phyloP scores from a whole-genome alignment of 2,329 filamentous ascomycete species.

The Dactylellina leptospora region DNA sequence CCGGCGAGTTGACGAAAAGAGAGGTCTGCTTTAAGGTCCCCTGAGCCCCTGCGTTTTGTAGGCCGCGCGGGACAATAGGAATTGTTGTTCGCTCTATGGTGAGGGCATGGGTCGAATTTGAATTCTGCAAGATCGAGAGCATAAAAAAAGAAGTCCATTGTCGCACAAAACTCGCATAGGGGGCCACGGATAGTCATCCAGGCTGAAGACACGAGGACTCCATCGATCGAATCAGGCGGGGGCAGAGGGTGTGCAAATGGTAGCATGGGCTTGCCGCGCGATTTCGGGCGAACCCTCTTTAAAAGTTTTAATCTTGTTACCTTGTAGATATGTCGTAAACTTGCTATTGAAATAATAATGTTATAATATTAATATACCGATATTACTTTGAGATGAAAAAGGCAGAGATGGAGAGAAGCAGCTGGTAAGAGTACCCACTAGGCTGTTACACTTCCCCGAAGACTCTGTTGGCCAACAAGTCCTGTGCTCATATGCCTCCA shows the following conservation, averaged over 20 bases:
- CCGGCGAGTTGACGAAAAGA: neutral
- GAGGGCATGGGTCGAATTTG: no score
- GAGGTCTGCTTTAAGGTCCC: conserved; percentile 11
- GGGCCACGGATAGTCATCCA: neutral
- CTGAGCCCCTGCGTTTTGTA: conserved; percentile 52
- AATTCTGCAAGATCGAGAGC: conserved; percentile 3
- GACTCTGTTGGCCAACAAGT: conserved; percentile 19
- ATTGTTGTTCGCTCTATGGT: no score
- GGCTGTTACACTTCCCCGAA: conserved; percentile 16
- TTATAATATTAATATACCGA: conserved; percentile 3
- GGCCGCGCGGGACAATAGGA: conserved; percentile 41
- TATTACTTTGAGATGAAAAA: neutral
- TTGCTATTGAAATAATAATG: neutral
- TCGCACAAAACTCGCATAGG: conserved; percentile 12
- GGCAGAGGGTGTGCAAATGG: no score
- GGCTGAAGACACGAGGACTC: no score
- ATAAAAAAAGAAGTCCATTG: no score
- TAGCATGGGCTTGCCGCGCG: no score
- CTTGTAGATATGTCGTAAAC: neutral
- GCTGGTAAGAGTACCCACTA: conserved; percentile 18
- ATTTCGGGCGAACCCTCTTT: no score
- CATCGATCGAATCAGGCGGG: no score
- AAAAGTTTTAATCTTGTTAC: neutral
- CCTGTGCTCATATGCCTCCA: conserved; percentile 33
- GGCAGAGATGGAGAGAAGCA: neutral